These are phyloP conservation scores for Serpula lacrymans DNA, from an alignment of 768 basidiomycete species.

Conservation along the genomic window DNA sequence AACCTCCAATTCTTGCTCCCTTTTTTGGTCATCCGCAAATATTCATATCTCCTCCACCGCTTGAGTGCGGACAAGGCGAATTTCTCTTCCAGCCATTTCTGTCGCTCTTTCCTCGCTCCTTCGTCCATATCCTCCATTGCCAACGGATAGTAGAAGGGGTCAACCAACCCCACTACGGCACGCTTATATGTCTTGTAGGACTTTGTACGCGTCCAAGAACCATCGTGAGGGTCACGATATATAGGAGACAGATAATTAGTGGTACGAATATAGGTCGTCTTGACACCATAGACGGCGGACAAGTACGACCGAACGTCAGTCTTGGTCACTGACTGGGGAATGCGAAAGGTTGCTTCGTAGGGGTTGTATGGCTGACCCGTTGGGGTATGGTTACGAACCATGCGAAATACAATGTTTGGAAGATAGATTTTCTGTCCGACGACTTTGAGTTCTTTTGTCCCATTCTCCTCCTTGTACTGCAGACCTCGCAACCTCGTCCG, in stretches of 20 bases:
- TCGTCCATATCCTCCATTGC: conserved; percentile 72
- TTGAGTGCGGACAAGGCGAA: conserved; percentile 44
- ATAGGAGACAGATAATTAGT: conserved; percentile 77
- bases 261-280: conserved; percentile 93
- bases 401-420: conserved; percentile 79
- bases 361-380: conserved; percentile 84
- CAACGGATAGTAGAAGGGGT: conserved; percentile 92
- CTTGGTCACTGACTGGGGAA: conserved; percentile 88
- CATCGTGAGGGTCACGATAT: conserved; percentile 19
- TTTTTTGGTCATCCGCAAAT: conserved; percentile 34
- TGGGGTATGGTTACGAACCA: conserved; percentile 81
- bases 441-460: conserved; percentile 47
- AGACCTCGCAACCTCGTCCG: conserved; percentile 70
- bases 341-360: conserved; percentile 90
- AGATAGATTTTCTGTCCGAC: conserved; percentile 85
- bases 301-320: conserved; percentile 89
- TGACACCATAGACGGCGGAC: conserved; percentile 77
- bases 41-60: conserved; percentile 27
- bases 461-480: conserved; percentile 35
- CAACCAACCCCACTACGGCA: conserved; percentile 85
- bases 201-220: conserved; percentile 28
- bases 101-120: conserved; percentile 50
- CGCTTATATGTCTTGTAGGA: conserved; percentile 75
- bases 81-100: conserved; percentile 60
- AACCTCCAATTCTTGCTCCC: conserved; percentile 37